Evolutionary conservation across 352 stramenopile genomes (phyloP).

Genomic region (Poterioochromonas sp.): DNA sequence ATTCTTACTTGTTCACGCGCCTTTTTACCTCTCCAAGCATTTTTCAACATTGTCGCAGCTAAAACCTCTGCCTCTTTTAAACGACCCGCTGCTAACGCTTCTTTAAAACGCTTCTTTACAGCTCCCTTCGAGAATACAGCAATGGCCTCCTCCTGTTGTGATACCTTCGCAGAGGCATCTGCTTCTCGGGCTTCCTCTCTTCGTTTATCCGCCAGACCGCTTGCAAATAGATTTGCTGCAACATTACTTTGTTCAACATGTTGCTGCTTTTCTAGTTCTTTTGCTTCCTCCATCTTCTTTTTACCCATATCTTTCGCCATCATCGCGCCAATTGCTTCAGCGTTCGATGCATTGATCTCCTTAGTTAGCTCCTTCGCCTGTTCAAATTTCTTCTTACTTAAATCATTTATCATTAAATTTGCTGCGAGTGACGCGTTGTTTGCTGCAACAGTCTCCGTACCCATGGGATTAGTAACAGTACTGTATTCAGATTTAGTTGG

Average conservation of each 20-base stretch:
- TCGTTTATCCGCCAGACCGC: background rate
- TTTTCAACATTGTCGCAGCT: conserved; percentile 11
- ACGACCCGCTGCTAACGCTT: background rate
- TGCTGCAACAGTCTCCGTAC: background rate
- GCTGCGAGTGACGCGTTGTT: background rate
- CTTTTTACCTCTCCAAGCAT: background rate
- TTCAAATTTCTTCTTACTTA: conserved; percentile 2
- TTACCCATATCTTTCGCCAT: conserved; percentile 10
- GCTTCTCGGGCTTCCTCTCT: background rate
- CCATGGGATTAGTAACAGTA: background rate
- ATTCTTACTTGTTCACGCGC: background rate
- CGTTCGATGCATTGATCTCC: conserved; percentile 7
- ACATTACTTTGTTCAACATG: background rate
- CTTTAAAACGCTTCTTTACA: conserved; percentile 19
- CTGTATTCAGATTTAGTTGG: background rate
- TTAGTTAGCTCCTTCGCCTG: background rate
- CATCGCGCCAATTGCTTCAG: conserved; percentile 6
- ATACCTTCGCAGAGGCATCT: background rate
- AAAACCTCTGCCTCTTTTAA: background rate
- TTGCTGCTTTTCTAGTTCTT: background rate
- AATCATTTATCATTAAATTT: background rate
- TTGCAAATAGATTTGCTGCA: background rate
- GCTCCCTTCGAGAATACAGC: background rate
- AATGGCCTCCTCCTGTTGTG: background rate
- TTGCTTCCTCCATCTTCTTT: background rate